Percentiles rank a stretch among this genome's conserved stretches.
These are phyloP conservation scores for Ophiocytium majus DNA, from an alignment of 352 stramenopile species.

Conservation along the genomic window DNA sequence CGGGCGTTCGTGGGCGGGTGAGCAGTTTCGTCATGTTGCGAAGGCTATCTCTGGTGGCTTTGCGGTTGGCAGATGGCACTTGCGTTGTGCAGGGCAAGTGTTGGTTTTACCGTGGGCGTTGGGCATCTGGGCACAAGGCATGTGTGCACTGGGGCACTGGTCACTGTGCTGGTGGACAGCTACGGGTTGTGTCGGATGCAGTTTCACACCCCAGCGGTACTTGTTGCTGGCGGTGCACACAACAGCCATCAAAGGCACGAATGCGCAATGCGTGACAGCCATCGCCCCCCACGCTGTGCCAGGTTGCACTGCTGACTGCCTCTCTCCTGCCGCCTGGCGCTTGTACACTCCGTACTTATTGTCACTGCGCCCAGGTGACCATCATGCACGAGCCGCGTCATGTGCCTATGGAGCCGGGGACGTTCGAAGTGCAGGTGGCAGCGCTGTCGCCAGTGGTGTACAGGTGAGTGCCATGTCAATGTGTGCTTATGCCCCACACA, in stretches of 20 bases:
- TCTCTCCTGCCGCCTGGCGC: background rate
- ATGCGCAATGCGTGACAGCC: background rate
- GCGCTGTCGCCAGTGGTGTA: background rate
- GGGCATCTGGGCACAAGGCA: no score
- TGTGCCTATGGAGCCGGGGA: background rate
- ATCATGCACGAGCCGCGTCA: background rate
- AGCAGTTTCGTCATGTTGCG: background rate
- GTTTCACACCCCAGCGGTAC: background rate
- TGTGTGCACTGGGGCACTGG: no score
- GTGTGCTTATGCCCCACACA: no score
- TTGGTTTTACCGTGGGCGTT: no score
- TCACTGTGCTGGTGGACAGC: no score
- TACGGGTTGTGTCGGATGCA: background rate
- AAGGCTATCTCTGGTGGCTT: background rate
- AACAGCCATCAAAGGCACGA: background rate
- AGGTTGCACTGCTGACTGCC: no score
- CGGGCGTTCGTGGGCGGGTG: background rate
- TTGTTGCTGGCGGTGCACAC: no score
- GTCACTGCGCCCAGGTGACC: background rate
- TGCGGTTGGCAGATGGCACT: background rate
- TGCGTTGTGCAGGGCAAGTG: background rate
- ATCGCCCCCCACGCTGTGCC: no score
- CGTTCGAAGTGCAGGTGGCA: background rate
- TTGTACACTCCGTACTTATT: background rate
- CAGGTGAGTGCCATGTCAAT: background rate